Evolutionary conservation across 2,329 filamentous ascomycete genomes (phyloP).

Genomic region (Fusarium floridanum): DNA sequence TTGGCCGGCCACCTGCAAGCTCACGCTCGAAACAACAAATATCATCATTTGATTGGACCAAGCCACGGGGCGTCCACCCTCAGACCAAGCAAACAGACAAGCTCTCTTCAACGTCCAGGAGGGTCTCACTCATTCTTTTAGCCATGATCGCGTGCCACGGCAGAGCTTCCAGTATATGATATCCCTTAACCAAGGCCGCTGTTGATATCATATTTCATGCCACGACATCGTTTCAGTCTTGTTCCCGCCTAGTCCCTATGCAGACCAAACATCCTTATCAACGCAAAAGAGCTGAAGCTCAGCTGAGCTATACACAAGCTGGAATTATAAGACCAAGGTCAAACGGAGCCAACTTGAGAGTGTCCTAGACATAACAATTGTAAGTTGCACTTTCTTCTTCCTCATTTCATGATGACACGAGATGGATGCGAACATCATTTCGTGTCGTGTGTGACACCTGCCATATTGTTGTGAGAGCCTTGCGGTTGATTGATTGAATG

Average conservation of each 20-base stretch:
- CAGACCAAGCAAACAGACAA: not conserved
- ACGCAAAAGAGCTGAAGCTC: not conserved
- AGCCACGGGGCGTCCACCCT: constrained; percentile 2
- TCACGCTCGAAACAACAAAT: not conserved
- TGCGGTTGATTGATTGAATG: not conserved
- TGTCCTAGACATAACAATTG: not conserved
- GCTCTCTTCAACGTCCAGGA: not conserved
- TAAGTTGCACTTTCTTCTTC: not conserved
- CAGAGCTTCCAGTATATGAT: not conserved
- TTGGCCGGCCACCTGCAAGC: not conserved
- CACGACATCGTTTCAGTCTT: not conserved
- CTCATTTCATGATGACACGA: not conserved
- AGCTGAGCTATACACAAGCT: not conserved
- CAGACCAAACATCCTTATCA: not conserved
- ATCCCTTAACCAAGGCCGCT: not conserved
- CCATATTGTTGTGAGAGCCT: not conserved
- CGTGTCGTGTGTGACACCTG: constrained; percentile 14
- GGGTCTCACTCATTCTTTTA: not conserved
- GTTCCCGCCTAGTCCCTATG: not conserved
- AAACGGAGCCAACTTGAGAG: not conserved
- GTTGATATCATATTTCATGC: not conserved
- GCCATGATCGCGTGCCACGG: not conserved
- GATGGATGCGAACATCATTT: not conserved
- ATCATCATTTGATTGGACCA: constrained; percentile 2
- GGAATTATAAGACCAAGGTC: not conserved